Evolutionary conservation across 257 asterid species (phyloP).

Genomic region (Salvia miltiorrhiza): DNA sequence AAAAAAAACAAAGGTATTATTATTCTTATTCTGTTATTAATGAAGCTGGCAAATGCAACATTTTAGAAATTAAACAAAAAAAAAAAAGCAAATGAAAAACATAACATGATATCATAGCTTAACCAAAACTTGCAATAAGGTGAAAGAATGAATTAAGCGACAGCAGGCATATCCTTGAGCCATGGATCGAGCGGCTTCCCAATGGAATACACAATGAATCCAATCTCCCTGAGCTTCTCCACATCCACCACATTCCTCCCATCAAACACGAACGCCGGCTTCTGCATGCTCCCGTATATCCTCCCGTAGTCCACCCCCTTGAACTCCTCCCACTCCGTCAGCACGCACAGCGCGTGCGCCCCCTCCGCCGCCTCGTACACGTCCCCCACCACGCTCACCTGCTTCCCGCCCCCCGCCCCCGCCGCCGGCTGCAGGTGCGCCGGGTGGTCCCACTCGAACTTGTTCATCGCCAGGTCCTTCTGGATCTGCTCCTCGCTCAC

Average conservation of each 20-base stretch:
- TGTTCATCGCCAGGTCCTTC: slow-evolving; percentile 63
- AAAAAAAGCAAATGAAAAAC: neutral
- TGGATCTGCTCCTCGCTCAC: slow-evolving; percentile 64
- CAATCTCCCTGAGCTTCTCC: slow-evolving; percentile 58
- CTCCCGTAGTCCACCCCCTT: slow-evolving; percentile 50
- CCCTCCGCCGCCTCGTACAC: slow-evolving; percentile 59
- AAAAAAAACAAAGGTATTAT: neutral
- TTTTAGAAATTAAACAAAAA: neutral
- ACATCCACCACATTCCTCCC: slow-evolving; percentile 52
- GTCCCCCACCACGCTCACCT: slow-evolving; percentile 50
- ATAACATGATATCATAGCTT: neutral
- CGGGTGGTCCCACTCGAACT: slow-evolving; percentile 74
- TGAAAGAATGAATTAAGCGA: slow-evolving; percentile 29
- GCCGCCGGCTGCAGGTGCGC: slow-evolving; percentile 62
- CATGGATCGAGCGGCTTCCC: slow-evolving; percentile 75
- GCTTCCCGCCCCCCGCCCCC: slow-evolving; percentile 39
- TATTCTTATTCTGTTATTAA: neutral
- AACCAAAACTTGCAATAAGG: neutral
- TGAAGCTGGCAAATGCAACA: neutral
- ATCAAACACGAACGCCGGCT: slow-evolving; percentile 61
- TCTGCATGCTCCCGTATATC: slow-evolving; percentile 62
- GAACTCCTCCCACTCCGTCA: slow-evolving; percentile 74
- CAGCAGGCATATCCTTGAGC: slow-evolving; percentile 76
- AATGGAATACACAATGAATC: slow-evolving; percentile 61
- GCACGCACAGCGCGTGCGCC: slow-evolving; percentile 62